A percentile compares a stretch with the other conserved stretches of the same genome.
Evolutionary conservation across 2,329 filamentous ascomycete species (phyloP).

Genomic region (Fusarium pseudocircinatum): DNA sequence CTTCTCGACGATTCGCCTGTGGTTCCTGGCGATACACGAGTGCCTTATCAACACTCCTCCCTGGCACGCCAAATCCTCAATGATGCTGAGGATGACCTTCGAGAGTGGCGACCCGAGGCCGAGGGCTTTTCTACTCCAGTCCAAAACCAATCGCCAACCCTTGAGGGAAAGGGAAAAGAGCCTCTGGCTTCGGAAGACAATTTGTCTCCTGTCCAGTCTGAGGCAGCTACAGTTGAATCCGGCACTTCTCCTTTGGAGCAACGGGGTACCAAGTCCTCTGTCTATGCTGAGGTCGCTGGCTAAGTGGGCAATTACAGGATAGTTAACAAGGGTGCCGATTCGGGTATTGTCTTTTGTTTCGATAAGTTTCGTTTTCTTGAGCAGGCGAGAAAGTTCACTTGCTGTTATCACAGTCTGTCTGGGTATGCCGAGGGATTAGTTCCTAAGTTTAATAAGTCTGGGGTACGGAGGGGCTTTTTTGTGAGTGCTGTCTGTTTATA

Average conservation of each 20-base stretch:
- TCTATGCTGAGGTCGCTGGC: constrained; percentile 29
- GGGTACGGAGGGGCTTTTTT: neutral
- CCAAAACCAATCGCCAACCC: constrained; percentile 37
- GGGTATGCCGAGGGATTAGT: neutral
- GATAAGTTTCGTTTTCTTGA: neutral
- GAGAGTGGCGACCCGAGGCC: constrained; percentile 70
- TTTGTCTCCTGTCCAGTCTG: constrained; percentile 21
- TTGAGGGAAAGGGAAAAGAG: constrained; percentile 44
- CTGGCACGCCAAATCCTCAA: constrained; percentile 87
- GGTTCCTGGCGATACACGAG: constrained; percentile 82
- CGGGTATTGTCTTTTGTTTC: neutral
- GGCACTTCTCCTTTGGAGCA: constrained; percentile 10
- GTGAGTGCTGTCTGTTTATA: constrained; percentile 25
- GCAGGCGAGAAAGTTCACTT: constrained; percentile 1
- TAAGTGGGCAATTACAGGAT: constrained; percentile 1
- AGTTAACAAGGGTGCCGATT: neutral
- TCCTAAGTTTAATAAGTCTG: neutral
- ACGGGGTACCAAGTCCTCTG: constrained; percentile 23
- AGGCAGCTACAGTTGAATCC: constrained; percentile 15
- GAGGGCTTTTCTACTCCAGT: constrained; percentile 45
- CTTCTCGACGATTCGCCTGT: constrained; percentile 91
- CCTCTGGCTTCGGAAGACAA: constrained; percentile 14
- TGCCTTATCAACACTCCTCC: constrained; percentile 71
- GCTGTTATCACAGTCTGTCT: neutral
- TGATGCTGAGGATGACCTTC: constrained; percentile 89